These are phyloP conservation scores for Phytophthora syringae DNA, from an alignment of 352 stramenopile genomes.

Conservation along the genomic window DNA sequence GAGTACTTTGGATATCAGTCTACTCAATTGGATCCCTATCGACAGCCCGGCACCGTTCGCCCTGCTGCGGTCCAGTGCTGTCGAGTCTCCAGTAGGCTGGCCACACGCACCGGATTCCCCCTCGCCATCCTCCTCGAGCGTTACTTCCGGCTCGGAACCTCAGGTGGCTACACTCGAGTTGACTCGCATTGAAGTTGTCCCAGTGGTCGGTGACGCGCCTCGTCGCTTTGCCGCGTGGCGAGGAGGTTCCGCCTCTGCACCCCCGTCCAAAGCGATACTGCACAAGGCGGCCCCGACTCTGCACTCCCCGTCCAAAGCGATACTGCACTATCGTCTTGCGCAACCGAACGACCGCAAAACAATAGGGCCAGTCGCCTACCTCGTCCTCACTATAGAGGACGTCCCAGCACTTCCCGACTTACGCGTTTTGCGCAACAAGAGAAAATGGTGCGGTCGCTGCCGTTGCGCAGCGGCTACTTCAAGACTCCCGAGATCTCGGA, in stretches of 20 bases:
- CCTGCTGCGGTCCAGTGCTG: too few relatives aligned
- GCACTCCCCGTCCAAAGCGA: too few relatives aligned
- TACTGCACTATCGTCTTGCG: not conserved
- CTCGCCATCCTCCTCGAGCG: not conserved
- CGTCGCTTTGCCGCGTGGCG: slow-evolving; percentile 7
- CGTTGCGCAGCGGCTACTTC: slow-evolving; percentile 83
- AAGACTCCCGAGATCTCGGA: slow-evolving; percentile 62
- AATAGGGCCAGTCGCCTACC: slow-evolving; percentile 38
- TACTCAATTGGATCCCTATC: too few relatives aligned
- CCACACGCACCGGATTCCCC: not conserved
- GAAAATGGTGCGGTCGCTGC: slow-evolving; percentile 87
- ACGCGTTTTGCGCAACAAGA: too few relatives aligned
- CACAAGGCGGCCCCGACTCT: too few relatives aligned
- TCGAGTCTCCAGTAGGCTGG: not conserved
- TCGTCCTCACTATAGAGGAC: slow-evolving; percentile 15
- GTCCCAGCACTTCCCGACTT: slow-evolving; percentile 16
- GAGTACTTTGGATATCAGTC: too few relatives aligned
- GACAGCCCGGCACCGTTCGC: too few relatives aligned
- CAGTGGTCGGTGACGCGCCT: not conserved
- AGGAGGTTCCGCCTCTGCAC: too few relatives aligned
- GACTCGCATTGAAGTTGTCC: not conserved
- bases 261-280: too few relatives aligned
- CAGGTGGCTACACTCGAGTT: not conserved
- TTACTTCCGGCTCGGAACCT: not conserved
- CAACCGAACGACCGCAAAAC: slow-evolving; percentile 29